Base-by-base conservation (phyloP, 768 basidiomycete genomes). In the Mrakia hoshinonis region DNA sequence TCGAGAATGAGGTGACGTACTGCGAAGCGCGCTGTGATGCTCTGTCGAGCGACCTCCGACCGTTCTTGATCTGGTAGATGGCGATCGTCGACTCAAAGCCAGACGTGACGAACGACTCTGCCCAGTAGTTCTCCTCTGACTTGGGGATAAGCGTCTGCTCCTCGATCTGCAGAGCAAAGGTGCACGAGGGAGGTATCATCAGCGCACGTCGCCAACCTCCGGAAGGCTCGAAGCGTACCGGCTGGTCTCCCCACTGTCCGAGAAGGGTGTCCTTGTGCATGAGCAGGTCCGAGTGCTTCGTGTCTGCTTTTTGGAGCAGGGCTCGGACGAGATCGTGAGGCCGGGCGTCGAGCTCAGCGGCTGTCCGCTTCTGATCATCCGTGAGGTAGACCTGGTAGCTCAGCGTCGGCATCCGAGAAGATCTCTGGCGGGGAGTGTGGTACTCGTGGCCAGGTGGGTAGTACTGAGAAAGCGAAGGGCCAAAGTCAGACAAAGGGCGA, bases 61-160 rank as follows among this genome's bases (percentile, higher is more conserved):
- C 43, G 62, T 64, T 64, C 46, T 43, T 48, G 62, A 64, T 38
- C 62, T 64, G 62, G 13, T 64, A 64, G 11, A 64, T 13, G 26
- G 62, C 62, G 13, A 64, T 43, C 12, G 31, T 51, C 48, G 26
- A 36, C 31, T 66, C 64, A 29, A 66, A 66, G 11, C 64, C 64
- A 36, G 24, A 29, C 26, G 10, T 49, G 31, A 49, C 29, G 31
- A 66, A 66, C 0, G 64, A n/a, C 7, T 66, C 31, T 6, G 48
- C 47, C 64, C 64, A 66, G 48, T 66, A 66, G 18, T 49, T 26
- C 10, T 29, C 46, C 34, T 66, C 64, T 3, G 31, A 15, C 48
- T 66, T 48, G 1, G 64, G 48, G 13, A 66, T 31, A 11, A 66
- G 46, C 43, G 18, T 24, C n/a, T 66, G 64, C 10, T 66, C 64